These are phyloP conservation scores for Colletotrichum sublineola DNA, from an alignment of 2,329 filamentous ascomycete species.

Conservation along the genomic window DNA sequence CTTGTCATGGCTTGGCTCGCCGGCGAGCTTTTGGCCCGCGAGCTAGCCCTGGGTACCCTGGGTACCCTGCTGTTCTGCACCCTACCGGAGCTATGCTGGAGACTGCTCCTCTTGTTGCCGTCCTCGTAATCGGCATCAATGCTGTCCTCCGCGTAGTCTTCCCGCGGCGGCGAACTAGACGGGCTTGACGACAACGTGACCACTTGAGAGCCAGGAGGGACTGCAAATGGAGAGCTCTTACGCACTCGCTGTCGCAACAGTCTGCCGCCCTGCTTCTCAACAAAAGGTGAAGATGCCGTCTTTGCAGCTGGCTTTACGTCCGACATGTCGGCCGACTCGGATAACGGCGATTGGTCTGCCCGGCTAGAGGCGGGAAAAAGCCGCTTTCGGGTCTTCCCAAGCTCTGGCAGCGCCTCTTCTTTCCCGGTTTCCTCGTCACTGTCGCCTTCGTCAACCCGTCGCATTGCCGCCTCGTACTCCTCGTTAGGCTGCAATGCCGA, in stretches of 20 bases:
- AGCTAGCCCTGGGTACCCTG: not conserved
- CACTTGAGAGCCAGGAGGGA: constrained; percentile 51
- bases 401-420: constrained; percentile 43
- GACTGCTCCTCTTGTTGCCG: constrained; percentile 27
- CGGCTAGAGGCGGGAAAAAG: constrained; percentile 54
- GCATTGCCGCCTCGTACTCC: constrained; percentile 61
- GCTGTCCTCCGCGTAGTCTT: constrained; percentile 57
- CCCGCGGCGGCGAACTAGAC: constrained; percentile 43
- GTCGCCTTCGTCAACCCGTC: constrained; percentile 54
- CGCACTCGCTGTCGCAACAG: constrained; percentile 2
- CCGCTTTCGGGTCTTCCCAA: constrained; percentile 33
- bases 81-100: constrained; percentile 42
- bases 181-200: constrained; percentile 49
- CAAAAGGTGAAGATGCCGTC: constrained; percentile 24
- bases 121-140: constrained; percentile 53
- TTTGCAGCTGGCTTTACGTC: constrained; percentile 41
- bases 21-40: constrained; percentile 31
- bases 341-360: constrained; percentile 41
- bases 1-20: not conserved
- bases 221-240: constrained; percentile 43
- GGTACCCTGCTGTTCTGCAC: constrained; percentile 42
- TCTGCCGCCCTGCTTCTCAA: constrained; percentile 4
- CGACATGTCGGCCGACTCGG: constrained; percentile 44
- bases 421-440: constrained; percentile 45
- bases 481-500: constrained; percentile 48